Conservation (phyloP, 75 land plant genomes). For the Pseudotsuga menziesii region DNA sequence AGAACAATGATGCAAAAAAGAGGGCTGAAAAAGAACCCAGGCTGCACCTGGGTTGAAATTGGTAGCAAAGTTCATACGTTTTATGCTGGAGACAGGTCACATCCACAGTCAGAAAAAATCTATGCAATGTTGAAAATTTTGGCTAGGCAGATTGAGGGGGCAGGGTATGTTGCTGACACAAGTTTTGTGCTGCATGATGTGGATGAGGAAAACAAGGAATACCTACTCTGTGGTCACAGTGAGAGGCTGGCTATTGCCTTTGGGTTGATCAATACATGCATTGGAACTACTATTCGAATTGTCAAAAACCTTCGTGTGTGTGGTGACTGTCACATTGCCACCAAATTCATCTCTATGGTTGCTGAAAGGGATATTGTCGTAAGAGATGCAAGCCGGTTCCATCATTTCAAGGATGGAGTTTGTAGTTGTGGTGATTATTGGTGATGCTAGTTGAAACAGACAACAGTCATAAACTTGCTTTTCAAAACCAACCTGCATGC, state of each 20-base stretch:
- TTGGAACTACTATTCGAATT: constrained; percentile 34
- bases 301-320: constrained; percentile 60
- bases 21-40: constrained; percentile 50
- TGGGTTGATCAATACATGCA: constrained; percentile 37
- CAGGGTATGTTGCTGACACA: neutral
- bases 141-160: constrained; percentile 18
- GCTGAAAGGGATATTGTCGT: constrained; percentile 8
- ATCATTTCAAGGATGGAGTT: constrained; percentile 9
- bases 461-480: no score
- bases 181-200: neutral
- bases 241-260: constrained; percentile 63
- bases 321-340: constrained; percentile 43
- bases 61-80: constrained; percentile 42
- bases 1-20: constrained; percentile 42
- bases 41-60: constrained; percentile 37
- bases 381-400: neutral
- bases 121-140: constrained; percentile 34
- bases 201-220: constrained; percentile 5
- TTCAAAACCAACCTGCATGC: no score
- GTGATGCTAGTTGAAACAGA: neutral
- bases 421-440: constrained; percentile 8
- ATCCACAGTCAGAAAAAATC: constrained; percentile 42
- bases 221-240: constrained; percentile 32
- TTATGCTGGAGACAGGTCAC: constrained; percentile 37
- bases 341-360: constrained; percentile 8